Base-by-base conservation (phyloP, 2,329 filamentous ascomycete species). In the Fusarium sp. region DNA sequence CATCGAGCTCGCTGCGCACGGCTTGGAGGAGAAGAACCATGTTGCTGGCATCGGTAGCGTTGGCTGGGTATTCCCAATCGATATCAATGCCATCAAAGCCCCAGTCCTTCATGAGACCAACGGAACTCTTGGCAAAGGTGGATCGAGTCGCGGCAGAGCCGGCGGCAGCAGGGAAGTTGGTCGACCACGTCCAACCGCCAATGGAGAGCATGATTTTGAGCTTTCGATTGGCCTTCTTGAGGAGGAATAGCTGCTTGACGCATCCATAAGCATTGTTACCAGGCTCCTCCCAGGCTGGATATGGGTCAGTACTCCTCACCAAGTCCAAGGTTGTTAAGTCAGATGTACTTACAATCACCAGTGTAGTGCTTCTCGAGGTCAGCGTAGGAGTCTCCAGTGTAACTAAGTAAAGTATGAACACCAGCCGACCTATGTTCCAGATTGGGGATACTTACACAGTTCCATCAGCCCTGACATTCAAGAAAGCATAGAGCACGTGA, bases 161-260 rank as follows among this genome's bases (percentile, higher is more conserved):
- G 8, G 89, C 87, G 0, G 90, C 89, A 2, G 82, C 81, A 0
- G 90, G 82, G 73, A 96, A 94, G 75, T 92, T 91, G 66, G 85
- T 79, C 1, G 90, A 92, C 77, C 91, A 95, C 0, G 91, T 93
- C 91, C 91, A 95, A 23, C 93, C 93, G 35, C 93, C 93, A 67
- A 96, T 92, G 36, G 87, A 91, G 3, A 96, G 84, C 20, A 95
- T 81, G 3, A 90, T 83, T 73, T 96, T 95, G 48, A 97, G 78
- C 49, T 92, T 87, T 17, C 92, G 88, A 75, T 96, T 89, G 54
- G 83, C 78, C 74, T 94, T 89, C 79, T 96, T 96, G 45, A 92
- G 82, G 4, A 92, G 80, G 73, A 86, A 92, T 1, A 96, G 83
- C 72, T 95, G 91, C 79, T 94, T 94, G 45, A 93, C 76, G n/a